Evolutionary conservation across 768 basidiomycete genomes (phyloP).

Genomic region (Pleurotus cornucopiae): DNA sequence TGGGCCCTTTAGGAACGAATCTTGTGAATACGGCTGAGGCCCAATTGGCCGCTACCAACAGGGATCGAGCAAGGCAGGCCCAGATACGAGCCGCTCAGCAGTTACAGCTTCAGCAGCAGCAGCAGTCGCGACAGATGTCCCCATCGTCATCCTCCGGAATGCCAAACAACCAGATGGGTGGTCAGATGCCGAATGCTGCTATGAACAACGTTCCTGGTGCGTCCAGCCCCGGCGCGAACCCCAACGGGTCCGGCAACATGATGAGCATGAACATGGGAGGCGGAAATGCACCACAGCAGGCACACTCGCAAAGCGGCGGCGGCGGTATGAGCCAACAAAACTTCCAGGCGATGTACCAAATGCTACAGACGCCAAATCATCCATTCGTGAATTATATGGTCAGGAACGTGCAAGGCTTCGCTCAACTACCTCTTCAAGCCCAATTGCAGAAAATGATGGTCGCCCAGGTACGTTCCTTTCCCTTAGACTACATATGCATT

Average conservation of each 20-base stretch:
- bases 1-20: conserved; percentile 2
- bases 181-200: conserved; percentile 13
- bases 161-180: conserved; percentile 7
- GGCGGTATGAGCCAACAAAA: conserved; percentile 23
- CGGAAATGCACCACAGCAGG: too few relatives aligned
- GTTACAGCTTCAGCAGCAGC: conserved; percentile 23
- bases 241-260: not conserved
- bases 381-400: conserved; percentile 56
- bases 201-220: conserved; percentile 15
- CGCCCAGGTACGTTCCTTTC: conserved; percentile 40
- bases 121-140: conserved; percentile 36
- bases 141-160: conserved; percentile 25
- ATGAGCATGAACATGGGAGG: not conserved
- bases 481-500: not conserved
- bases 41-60: conserved; percentile 26
- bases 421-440: conserved; percentile 40
- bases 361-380: conserved; percentile 54
- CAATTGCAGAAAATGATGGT: conserved; percentile 59
- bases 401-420: conserved; percentile 49
- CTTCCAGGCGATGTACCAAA: conserved; percentile 38
- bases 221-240: conserved; percentile 6
- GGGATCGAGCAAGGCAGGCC: conserved; percentile 30
- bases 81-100: conserved; percentile 32
- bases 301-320: not conserved
- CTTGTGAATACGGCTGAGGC: conserved; percentile 27